Evolutionary conservation across 2,329 filamentous ascomycete species (phyloP).

Genomic region (Emmonsiellopsis sp.): DNA sequence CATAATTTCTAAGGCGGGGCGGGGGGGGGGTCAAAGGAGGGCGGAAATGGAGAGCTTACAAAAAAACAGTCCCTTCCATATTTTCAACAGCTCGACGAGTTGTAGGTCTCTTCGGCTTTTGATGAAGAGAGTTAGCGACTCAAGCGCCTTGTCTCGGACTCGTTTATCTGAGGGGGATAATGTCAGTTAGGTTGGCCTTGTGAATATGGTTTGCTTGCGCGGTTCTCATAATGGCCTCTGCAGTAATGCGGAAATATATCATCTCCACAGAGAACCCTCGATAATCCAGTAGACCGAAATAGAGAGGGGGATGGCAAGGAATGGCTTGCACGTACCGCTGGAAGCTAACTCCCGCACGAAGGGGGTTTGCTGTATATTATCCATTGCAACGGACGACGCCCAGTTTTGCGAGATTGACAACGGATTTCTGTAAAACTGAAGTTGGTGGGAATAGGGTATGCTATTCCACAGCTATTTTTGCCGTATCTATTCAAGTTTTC

Average conservation of each 20-base stretch:
- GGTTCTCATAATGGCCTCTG: neutral
- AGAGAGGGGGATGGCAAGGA: neutral
- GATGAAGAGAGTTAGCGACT: constrained; percentile 70
- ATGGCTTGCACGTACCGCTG: constrained; percentile 54
- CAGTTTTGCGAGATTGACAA: no score
- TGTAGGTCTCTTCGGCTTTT: constrained; percentile 53
- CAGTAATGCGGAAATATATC: no score
- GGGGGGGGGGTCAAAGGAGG: constrained; percentile 80
- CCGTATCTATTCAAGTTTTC: no score
- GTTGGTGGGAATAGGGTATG: no score
- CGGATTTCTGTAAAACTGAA: no score
- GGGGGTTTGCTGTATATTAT: constrained; percentile 44
- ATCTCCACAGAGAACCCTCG: no score
- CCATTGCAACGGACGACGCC: neutral
- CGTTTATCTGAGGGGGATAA: constrained; percentile 54
- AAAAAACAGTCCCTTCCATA: constrained; percentile 94
- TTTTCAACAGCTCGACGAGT: constrained; percentile 66
- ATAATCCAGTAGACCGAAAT: no score
- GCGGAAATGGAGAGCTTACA: constrained; percentile 34
- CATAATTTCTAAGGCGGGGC: constrained; percentile 34
- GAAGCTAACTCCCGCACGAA: constrained; percentile 80
- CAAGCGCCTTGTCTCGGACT: constrained; percentile 66
- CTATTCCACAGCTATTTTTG: no score
- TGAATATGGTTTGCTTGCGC: neutral
- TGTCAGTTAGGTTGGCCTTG: neutral